phyloP scores from a whole-genome alignment of 192 early-diverging fungal genomes.

The Coemansia sp. region DNA sequence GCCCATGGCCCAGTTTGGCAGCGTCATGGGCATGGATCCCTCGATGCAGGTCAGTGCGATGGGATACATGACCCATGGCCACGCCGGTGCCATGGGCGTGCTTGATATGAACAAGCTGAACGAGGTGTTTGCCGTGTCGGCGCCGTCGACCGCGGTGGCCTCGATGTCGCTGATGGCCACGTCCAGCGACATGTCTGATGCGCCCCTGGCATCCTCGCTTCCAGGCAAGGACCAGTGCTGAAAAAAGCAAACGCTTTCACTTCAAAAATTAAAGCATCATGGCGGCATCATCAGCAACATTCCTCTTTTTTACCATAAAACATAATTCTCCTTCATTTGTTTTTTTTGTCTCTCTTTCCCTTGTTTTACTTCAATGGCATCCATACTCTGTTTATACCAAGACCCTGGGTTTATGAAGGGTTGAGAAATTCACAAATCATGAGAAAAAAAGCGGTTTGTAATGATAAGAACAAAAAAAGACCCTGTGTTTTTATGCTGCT shows the following conservation, averaged over 20 bases:
- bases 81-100: slow-evolving; percentile 15
- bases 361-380: background rate
- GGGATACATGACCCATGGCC: slow-evolving; percentile 22
- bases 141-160: slow-evolving; percentile 8
- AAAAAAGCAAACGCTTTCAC: background rate
- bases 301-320: background rate
- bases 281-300: background rate
- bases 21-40: slow-evolving; percentile 21
- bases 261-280: background rate
- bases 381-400: background rate
- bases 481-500: background rate
- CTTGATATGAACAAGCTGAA: slow-evolving; percentile 41
- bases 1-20: slow-evolving; percentile 15
- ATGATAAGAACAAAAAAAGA: too few species aligned
- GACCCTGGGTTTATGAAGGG: background rate
- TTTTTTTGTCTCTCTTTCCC: too few species aligned
- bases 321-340: background rate
- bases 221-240: background rate
- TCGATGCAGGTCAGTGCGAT: slow-evolving; percentile 41
- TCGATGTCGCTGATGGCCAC: slow-evolving; percentile 12
- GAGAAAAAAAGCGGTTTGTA: background rate
- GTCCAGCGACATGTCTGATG: slow-evolving; percentile 4
- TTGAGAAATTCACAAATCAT: too few species aligned
- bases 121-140: slow-evolving; percentile 28
- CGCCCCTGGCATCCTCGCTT: slow-evolving; percentile 1